A percentile compares a stretch with the other conserved stretches of the same genome.
phyloP scores from a whole-genome alignment of 164 flowering plant genomes.

The Akebia trifoliata region DNA sequence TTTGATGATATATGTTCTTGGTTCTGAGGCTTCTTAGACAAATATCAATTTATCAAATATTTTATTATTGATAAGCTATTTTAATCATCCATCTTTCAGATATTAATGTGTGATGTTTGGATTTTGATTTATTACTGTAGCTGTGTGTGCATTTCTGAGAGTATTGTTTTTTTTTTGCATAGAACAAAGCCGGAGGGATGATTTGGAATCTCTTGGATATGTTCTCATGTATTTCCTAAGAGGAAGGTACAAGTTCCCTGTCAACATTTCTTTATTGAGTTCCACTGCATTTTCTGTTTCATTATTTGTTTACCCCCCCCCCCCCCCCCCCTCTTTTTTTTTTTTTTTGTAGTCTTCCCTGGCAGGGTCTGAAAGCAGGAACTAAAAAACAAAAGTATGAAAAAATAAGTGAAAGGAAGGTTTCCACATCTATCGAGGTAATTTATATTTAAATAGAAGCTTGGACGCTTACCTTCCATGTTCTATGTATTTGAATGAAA shows the following conservation, averaged over 20 bases:
- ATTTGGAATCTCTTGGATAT: conserved; percentile 91
- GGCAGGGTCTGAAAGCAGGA: conserved; percentile 97
- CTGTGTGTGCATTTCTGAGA: not conserved
- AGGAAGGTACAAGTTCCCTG: conserved; percentile 57
- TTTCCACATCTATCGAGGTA: conserved; percentile 82
- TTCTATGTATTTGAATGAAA: not conserved
- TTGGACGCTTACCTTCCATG: not conserved
- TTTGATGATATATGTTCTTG: not conserved
- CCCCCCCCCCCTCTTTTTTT: not conserved
- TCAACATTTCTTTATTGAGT: not conserved
- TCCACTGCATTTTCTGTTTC: not conserved
- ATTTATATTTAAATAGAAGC: not conserved
- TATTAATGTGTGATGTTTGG: not conserved
- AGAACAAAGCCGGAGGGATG: conserved; percentile 97
- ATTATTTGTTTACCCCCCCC: not conserved
- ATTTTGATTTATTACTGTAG: not conserved
- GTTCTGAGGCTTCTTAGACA: not conserved
- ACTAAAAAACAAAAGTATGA: conserved; percentile 91
- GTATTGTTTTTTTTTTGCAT: not conserved
- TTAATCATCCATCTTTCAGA: not conserved
- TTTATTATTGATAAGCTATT: not conserved
- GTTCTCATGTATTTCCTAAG: conserved; percentile 86
- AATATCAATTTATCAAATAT: not conserved
- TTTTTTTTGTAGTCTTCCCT: conserved; percentile 60
- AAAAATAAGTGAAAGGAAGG: conserved; percentile 83